Evolutionary conservation across 805 yeast genomes (phyloP).

Genomic region (Kodamaea nitidulidarum): DNA sequence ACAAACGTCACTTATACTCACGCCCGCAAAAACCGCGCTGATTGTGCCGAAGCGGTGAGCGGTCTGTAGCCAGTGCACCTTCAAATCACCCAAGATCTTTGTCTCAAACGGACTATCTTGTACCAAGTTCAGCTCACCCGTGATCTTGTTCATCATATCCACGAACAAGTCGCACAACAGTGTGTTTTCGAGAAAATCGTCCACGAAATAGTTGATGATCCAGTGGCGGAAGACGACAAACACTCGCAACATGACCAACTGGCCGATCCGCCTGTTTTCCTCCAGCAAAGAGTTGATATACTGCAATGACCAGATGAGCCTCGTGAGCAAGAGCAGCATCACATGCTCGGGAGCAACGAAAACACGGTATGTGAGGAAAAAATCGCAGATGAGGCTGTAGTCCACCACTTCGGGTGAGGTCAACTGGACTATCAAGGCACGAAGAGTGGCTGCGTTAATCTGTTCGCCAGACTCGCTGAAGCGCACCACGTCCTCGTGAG

Average conservation of each 20-base stretch:
- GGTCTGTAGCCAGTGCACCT: constrained; percentile 37
- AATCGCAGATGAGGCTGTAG: constrained; percentile 76
- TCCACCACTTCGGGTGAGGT: constrained; percentile 74
- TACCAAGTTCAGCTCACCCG: constrained; percentile 28
- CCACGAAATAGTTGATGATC: constrained; percentile 80
- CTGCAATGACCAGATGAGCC: constrained; percentile 71
- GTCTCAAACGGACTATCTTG: constrained; percentile 22
- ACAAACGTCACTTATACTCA: constrained; percentile 1
- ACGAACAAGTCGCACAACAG: constrained; percentile 43
- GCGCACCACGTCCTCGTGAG: constrained; percentile 22
- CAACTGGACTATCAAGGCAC: constrained; percentile 52
- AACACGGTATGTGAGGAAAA: constrained; percentile 76
- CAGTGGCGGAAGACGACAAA: constrained; percentile 88
- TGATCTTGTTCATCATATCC: constrained; percentile 41
- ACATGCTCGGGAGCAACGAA: constrained; percentile 59
- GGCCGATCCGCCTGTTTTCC: constrained; percentile 45
- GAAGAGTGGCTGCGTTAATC: constrained; percentile 36
- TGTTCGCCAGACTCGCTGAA: constrained; percentile 34
- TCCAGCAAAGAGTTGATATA: constrained; percentile 28
- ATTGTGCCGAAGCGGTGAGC: constrained; percentile 31
- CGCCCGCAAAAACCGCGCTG: constrained; percentile 17
- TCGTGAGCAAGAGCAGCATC: constrained; percentile 54
- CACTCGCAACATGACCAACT: constrained; percentile 68
- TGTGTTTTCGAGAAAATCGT: constrained; percentile 53
- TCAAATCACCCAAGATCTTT: constrained; percentile 37